Evolutionary conservation across 495 filamentous ascomycete species (phyloP).

Genomic region (Evernia prunastri): DNA sequence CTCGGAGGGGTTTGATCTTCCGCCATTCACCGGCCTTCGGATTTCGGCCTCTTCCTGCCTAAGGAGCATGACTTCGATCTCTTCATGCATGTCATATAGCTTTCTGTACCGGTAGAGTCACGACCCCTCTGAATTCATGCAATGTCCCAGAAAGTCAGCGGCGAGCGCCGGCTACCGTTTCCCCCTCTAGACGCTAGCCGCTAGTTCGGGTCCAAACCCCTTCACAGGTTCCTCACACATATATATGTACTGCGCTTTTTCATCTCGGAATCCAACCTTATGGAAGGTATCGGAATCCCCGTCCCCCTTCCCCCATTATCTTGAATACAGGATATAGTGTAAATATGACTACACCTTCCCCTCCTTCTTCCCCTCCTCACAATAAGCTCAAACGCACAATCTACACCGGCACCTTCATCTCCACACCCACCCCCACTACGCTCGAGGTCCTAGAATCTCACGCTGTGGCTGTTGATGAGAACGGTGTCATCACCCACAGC

Average conservation of each 20-base stretch:
- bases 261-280: too few species aligned
- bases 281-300: too few species aligned
- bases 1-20: not conserved
- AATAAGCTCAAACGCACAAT: constrained; percentile 20
- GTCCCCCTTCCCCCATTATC: not conserved
- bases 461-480: constrained; percentile 58
- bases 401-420: constrained; percentile 45
- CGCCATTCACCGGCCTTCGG: too few species aligned
- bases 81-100: not conserved
- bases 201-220: not conserved
- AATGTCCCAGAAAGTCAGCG: constrained; percentile 12
- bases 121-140: too few species aligned
- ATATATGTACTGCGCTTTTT: not conserved
- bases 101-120: not conserved
- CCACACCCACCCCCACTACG: constrained; percentile 30
- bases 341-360: not conserved
- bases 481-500: constrained; percentile 52
- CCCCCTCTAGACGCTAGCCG: not conserved
- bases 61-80: not conserved
- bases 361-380: not conserved
- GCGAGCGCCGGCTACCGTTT: constrained; percentile 28
- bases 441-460: constrained; percentile 39
- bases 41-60: not conserved
- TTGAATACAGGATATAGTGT: too few species aligned
- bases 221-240: not conserved